Base-by-base conservation (phyloP, 768 basidiomycete genomes). In the Suillus placidus region DNA sequence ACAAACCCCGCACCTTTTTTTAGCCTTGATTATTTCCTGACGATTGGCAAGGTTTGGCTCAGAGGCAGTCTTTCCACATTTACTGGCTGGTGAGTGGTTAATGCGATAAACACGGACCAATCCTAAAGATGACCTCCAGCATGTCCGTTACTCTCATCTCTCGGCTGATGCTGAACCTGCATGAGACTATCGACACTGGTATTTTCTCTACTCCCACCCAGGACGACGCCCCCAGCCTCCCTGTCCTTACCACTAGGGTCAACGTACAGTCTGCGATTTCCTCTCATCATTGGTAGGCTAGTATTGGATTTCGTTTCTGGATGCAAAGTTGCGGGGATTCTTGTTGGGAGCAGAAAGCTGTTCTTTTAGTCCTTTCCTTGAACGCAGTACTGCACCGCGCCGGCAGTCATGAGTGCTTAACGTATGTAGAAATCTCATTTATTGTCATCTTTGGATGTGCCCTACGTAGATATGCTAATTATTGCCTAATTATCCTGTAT, bases 201-300 rank as follows among this genome's bases (percentile, higher is more conserved):
- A 47, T 23, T 47, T 47, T 47, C 45, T 47, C 45, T 5, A 47
- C 12, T 12, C n/a, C 45, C 5, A 1, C 45, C 5, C 45, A 47
- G n/a, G 45, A 47, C n/a, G 45, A 47, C 2, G 10, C n/a, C 12
- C n/a, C 10, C 0, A 47, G n/a, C n/a, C 45, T 23, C n/a, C 45
- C n/a, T 47, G 20, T 47, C n/a, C n/a, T 47, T n/a, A 47, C n/a
- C 45, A 47, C 45, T 47, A 47, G 45, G 45, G n/a, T 47, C 45
- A 8, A 13, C n/a, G 2, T 23, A 47, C n/a, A 23, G 12, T 23
- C 45, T 7, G 10, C 12, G n/a, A 23, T 47, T 47, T 47, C 45
- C 45, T 47, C 45, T 47, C n/a, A 47, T 10, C 3, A 47, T 47
- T 47, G 12, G 12, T 23, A 47, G 45, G 4, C 45, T 23, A 1